Evolutionary conservation across 2,329 filamentous ascomycete species (phyloP).

Genomic region (Huntiella omanensis): DNA sequence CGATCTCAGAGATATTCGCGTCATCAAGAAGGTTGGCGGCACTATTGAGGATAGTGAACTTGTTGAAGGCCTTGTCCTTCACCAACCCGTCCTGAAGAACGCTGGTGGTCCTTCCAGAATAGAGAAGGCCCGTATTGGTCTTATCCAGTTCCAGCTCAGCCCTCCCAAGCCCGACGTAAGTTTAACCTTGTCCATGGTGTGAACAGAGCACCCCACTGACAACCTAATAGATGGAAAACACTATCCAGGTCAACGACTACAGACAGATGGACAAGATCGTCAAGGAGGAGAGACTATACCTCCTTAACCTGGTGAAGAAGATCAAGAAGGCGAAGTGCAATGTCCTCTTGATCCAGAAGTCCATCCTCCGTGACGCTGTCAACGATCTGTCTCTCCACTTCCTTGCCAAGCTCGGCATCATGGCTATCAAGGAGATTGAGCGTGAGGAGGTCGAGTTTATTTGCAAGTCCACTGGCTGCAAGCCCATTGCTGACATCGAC

Average conservation of each 20-base stretch:
- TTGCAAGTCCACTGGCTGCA: constrained; percentile 97
- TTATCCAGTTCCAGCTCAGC: constrained; percentile 97
- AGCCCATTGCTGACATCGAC: constrained; percentile 95
- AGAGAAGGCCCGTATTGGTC: constrained; percentile 90
- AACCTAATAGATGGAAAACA: constrained; percentile 74
- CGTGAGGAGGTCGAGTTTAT: constrained; percentile 98
- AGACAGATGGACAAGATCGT: constrained; percentile 99
- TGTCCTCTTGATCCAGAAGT: constrained; percentile 94
- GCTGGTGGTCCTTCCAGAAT: constrained; percentile 79
- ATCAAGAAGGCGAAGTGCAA: constrained; percentile 99
- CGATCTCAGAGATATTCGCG: constrained; percentile 87
- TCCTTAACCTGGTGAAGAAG: constrained; percentile 98
- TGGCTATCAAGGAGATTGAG: constrained; percentile 94
- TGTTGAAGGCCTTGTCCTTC: constrained; percentile 82
- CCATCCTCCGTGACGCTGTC: constrained; percentile 89
- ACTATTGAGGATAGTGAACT: constrained; percentile 98
- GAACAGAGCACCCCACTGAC: not conserved
- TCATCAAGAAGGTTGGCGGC: constrained; percentile 92
- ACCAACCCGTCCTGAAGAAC: constrained; percentile 83
- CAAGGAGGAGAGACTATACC: constrained; percentile 95
- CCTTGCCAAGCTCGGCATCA: constrained; percentile 87
- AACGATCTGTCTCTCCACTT: constrained; percentile 97
- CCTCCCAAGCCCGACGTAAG: constrained; percentile 88
- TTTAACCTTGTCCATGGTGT: constrained; percentile 11
- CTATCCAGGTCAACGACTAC: constrained; percentile 98